Percentiles rank a stretch among this genome's conserved stretches.
phyloP scores from a whole-genome alignment of 805 yeast genomes.

The Ogataea philodendri region DNA sequence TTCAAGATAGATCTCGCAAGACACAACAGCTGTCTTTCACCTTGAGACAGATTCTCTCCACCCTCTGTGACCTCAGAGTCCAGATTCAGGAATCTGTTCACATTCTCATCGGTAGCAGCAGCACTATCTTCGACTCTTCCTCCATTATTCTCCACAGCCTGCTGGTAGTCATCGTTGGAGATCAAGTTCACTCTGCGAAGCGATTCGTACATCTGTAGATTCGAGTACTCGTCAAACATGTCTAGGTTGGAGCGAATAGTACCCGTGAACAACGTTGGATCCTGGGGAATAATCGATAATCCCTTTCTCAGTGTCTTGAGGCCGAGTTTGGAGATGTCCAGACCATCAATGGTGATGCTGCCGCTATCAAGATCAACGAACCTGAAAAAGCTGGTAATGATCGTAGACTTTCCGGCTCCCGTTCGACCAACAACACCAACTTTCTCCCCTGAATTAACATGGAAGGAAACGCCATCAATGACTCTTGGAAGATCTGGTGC shows the following conservation, averaged over 20 bases:
- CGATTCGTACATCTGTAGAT: conserved; percentile 65
- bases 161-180: conserved; percentile 39
- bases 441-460: conserved; percentile 73
- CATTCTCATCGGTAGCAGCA: conserved; percentile 46
- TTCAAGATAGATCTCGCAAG: conserved; percentile 71
- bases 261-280: conserved; percentile 79
- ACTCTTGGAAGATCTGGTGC: conserved; percentile 91
- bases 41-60: conserved; percentile 78
- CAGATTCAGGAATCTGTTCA: conserved; percentile 66
- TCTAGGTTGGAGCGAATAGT: conserved; percentile 73
- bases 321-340: conserved; percentile 71
- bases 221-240: conserved; percentile 63
- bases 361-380: conserved; percentile 82
- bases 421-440: conserved; percentile 97
- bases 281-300: conserved; percentile 82
- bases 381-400: conserved; percentile 86
- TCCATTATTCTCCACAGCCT: conserved; percentile 21
- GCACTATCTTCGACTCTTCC: conserved; percentile 12
- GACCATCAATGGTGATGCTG: conserved; percentile 63
- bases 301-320: conserved; percentile 69
- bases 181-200: conserved; percentile 71
- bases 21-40: conserved; percentile 81
- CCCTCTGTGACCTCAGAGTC: conserved; percentile 64
- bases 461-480: conserved; percentile 80
- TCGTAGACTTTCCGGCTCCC: conserved; percentile 98